Conservation (phyloP, 2,329 filamentous ascomycete genomes). For the Aspergillus transmontanensis region DNA sequence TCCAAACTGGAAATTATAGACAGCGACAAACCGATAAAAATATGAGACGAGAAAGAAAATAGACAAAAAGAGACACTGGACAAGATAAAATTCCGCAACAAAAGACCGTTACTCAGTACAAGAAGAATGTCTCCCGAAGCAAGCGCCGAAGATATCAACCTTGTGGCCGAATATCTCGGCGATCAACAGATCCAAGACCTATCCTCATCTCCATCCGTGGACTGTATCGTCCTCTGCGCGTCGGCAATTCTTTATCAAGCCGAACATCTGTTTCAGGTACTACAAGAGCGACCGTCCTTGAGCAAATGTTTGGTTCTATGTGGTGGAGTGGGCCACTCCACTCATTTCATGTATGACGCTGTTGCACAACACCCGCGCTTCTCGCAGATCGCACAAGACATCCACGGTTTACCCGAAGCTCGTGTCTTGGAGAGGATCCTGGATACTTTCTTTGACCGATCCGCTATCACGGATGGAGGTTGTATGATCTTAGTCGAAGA, state of each 20-base stretch:
- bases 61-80: neutral
- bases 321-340: constrained; percentile 52
- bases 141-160: neutral
- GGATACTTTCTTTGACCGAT: constrained; percentile 35
- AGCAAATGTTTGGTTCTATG: constrained; percentile 43
- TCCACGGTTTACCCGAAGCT: constrained; percentile 44
- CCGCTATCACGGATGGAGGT: constrained; percentile 25
- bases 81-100: too few species aligned
- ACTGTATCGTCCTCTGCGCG: neutral
- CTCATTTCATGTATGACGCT: constrained; percentile 45
- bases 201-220: neutral
- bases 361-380: constrained; percentile 34
- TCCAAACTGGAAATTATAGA: neutral
- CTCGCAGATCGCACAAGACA: constrained; percentile 30
- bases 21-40: neutral
- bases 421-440: constrained; percentile 43
- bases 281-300: neutral
- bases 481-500: constrained; percentile 46
- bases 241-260: neutral
- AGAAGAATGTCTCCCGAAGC: neutral
- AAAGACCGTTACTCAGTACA: neutral
- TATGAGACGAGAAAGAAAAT: neutral
- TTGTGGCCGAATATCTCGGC: neutral
- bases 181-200: neutral
- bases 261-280: neutral